Conservation (phyloP, 176 grass and related monocot species). For the Triticum aestivum region DNA sequence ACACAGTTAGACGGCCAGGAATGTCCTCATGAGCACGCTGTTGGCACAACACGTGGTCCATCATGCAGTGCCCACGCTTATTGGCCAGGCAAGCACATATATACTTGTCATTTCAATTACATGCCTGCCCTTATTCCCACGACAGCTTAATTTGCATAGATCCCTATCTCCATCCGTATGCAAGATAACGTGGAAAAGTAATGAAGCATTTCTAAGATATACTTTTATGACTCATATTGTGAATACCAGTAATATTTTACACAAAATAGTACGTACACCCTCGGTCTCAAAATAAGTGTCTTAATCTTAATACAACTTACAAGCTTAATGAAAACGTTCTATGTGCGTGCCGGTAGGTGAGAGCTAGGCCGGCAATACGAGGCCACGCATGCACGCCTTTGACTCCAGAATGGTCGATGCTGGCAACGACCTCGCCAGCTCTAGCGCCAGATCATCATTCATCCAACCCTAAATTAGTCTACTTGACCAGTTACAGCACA, state of each 20-base stretch:
- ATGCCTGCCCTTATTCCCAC: no score
- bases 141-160: no score
- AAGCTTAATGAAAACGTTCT: no score
- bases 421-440: background rate
- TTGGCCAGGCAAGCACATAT: background rate
- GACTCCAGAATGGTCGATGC: background rate
- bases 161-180: background rate
- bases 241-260: no score
- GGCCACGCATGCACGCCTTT: background rate
- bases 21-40: no score
- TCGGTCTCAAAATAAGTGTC: no score
- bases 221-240: no score
- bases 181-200: background rate
- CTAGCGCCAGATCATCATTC: no score
- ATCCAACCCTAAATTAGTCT: background rate
- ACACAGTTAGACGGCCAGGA: background rate
- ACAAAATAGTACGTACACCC: no score
- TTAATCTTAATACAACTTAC: no score
- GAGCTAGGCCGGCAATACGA: background rate
- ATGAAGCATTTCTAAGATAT: background rate
- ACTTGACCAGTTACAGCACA: background rate
- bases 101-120: background rate
- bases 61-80: background rate
- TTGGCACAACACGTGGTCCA: slow-evolving; percentile 17
- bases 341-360: background rate